Evolutionary conservation across 139 green algal genomes (phyloP).

Genomic region (Volvox africanus): DNA sequence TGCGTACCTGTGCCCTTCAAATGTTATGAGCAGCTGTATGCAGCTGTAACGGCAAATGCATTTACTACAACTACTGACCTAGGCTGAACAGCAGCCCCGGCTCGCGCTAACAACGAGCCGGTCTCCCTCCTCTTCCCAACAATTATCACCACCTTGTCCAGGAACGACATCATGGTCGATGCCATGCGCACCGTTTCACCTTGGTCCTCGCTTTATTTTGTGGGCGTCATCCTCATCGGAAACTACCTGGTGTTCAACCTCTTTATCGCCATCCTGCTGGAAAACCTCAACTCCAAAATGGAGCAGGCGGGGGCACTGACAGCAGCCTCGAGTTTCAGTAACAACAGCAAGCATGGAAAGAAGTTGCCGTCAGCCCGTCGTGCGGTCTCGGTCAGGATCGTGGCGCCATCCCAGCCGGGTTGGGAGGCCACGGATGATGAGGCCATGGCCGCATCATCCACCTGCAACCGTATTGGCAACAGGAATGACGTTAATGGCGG

Average conservation of each 20-base stretch:
- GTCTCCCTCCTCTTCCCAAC: too few relatives aligned
- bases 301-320: not conserved
- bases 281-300: conserved; percentile 61
- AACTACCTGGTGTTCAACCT: conserved; percentile 87
- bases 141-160: conserved; percentile 27
- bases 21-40: too few relatives aligned
- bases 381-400: not conserved
- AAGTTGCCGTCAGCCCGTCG: not conserved
- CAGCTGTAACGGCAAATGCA: too few relatives aligned
- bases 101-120: too few relatives aligned
- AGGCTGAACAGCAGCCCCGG: too few relatives aligned
- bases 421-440: not conserved
- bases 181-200: conserved; percentile 36
- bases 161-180: conserved; percentile 40
- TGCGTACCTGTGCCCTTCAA: too few relatives aligned
- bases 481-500: not conserved
- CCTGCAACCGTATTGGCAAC: not conserved
- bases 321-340: not conserved
- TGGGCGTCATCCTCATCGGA: conserved; percentile 73
- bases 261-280: conserved; percentile 85
- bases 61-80: too few relatives aligned
- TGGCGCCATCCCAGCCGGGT: not conserved
- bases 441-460: not conserved
- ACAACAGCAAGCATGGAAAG: not conserved
- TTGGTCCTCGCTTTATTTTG: conserved; percentile 66